A percentile compares a stretch with the other conserved stretches of the same genome.
phyloP scores from a whole-genome alignment of 306 rosid species.

The Geum urbanum region DNA sequence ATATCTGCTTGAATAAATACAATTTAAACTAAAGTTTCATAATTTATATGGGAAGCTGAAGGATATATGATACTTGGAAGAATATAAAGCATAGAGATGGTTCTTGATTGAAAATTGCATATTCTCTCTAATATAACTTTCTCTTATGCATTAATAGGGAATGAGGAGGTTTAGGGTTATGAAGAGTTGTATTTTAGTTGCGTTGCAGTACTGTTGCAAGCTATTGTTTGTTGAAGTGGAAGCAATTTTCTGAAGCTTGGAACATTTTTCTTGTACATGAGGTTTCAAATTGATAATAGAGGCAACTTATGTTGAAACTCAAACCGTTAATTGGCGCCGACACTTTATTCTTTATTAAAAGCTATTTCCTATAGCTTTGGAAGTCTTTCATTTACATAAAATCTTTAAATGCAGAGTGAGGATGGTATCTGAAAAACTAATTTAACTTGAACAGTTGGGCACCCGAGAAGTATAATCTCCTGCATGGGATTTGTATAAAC shows the following conservation, averaged over 20 bases:
- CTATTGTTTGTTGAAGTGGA: background rate
- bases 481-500: background rate
- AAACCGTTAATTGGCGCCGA: background rate
- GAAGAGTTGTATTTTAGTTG: background rate
- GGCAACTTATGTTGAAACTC: background rate
- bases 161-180: background rate
- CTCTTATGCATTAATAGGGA: background rate
- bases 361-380: background rate
- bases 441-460: background rate
- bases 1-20: background rate
- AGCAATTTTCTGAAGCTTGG: background rate
- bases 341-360: background rate
- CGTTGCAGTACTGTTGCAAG: background rate
- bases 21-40: background rate
- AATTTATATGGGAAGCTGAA: background rate
- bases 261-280: background rate
- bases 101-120: background rate
- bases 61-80: background rate
- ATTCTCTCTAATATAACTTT: background rate
- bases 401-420: background rate
- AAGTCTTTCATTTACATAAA: background rate
- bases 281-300: background rate
- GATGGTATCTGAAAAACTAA: background rate
- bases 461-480: background rate
- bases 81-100: background rate